Evolutionary conservation across 2,329 filamentous ascomycete species (phyloP), one percentile per base, ranked within the genome.

Genomic region (Aaosphaeria arxii): DNA sequence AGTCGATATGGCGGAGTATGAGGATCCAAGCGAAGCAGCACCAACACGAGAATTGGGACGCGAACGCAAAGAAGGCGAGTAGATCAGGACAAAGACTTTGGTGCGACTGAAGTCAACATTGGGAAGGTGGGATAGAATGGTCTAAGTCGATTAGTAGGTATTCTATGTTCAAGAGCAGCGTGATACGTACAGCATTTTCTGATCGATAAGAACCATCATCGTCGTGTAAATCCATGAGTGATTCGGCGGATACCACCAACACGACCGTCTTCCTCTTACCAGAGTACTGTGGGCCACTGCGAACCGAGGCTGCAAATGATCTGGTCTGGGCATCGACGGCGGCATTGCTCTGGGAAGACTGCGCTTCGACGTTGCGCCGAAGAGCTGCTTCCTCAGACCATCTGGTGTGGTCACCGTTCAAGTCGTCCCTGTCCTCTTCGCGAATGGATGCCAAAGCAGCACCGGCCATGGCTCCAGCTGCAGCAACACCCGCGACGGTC

Each of bases 341-440:
- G 13, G 47, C 54, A 46, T 53, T 41, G 54, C 66, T 71, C 48
- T 70, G 62, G 7, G 64, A 54, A n/a, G 64, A 60, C 51, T 67
- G 64, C 38, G 63, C 66, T 49, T 65, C 69, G 44, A 67, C 68
- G 48, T 61, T 71, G 47, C 71, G 73, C 57, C 87, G 83, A 43
- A 87, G 80, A 59, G 89, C 86, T 24, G 87, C 89, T 73, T 96
- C 91, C 69, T 96, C 91, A 11, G 87, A 91, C 92, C 92, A 96
- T 45, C 89, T 85, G 66, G 89, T 88, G 71, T 94, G 89, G 69
- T 96, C 92, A 54, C 84, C 85, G 67, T 87, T 94, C 44, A 87
- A 87, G 52, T 83, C 81, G 64, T 84, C 85, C 9, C n/a, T 36
- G 64, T 91, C 88, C 64, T 95, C 91, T 67, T 96, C 89, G 47